Evolutionary conservation across 2,329 filamentous ascomycete species (phyloP).

Genomic region (Pezicula carpinea): DNA sequence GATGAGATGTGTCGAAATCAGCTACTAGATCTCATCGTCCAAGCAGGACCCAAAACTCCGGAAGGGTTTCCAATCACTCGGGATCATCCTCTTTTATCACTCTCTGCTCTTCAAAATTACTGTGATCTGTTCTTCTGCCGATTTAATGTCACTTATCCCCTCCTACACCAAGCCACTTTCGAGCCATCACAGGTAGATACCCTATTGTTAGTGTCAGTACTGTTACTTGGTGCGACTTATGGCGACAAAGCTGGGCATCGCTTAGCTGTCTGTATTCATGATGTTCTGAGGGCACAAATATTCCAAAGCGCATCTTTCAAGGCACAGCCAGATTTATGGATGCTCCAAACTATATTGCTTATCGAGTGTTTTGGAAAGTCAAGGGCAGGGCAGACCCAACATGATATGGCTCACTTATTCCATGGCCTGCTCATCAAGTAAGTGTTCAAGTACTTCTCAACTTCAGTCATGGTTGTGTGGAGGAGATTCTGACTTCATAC

Average conservation of each 20-base stretch:
- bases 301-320: constrained; percentile 53
- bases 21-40: constrained; percentile 46
- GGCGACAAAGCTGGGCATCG: constrained; percentile 53
- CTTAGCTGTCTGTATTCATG: constrained; percentile 57
- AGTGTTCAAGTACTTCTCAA: constrained; percentile 8
- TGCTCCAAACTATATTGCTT: constrained; percentile 55
- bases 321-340: constrained; percentile 55
- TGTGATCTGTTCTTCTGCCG: constrained; percentile 55
- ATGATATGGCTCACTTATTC: constrained; percentile 59
- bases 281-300: constrained; percentile 54
- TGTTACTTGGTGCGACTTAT: constrained; percentile 59
- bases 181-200: constrained; percentile 44
- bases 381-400: constrained; percentile 56
- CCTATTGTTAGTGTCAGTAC: constrained; percentile 47
- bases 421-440: constrained; percentile 49
- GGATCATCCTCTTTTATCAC: constrained; percentile 46
- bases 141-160: constrained; percentile 56
- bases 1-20: constrained; percentile 36
- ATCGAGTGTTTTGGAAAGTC: constrained; percentile 63
- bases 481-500: not conserved
- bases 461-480: not conserved
- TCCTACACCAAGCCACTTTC: constrained; percentile 55
- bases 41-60: constrained; percentile 41
- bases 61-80: constrained; percentile 41
- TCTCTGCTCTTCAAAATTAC: constrained; percentile 48